Percentiles rank a stretch among this genome's conserved stretches.
Conservation (phyloP, 768 basidiomycete species). For the Cystofilobasidium bisporidii region DNA sequence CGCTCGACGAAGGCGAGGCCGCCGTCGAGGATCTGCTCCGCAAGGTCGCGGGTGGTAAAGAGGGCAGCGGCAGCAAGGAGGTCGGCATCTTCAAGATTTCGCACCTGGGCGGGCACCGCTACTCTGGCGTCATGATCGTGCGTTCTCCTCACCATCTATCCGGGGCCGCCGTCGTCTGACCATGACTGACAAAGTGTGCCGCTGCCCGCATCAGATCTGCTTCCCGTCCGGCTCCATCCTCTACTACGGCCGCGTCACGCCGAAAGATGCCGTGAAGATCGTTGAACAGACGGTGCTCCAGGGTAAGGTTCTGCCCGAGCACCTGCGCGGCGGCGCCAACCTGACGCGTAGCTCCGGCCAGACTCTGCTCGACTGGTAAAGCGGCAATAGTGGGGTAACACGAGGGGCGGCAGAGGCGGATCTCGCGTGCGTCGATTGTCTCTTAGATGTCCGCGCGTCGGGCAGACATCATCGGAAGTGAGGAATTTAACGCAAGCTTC, state of each 20-base stretch:
- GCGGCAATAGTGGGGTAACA: no score
- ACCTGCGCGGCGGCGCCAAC: conserved; percentile 79
- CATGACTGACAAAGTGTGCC: background rate
- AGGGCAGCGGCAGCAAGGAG: conserved; percentile 49
- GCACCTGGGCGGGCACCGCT: conserved; percentile 89
- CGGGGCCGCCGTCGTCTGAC: no score
- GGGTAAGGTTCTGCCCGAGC: conserved; percentile 71
- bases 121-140: conserved; percentile 81
- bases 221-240: conserved; percentile 74
- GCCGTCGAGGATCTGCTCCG: conserved; percentile 48
- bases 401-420: background rate
- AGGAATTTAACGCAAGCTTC: no score
- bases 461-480: no score
- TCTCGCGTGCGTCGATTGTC: no score
- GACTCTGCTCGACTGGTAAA: conserved; percentile 37
- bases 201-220: conserved; percentile 54
- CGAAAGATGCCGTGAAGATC: conserved; percentile 58
- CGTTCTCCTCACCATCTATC: conserved; percentile 38
- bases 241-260: conserved; percentile 89
- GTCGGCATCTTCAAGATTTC: conserved; percentile 74
- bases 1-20: conserved; percentile 49
- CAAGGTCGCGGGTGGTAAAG: conserved; percentile 47
- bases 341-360: conserved; percentile 41
- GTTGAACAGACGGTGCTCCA: conserved; percentile 70
- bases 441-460: no score